Percentiles rank a stretch among this genome's conserved stretches.
Evolutionary conservation across 2,329 filamentous ascomycete genomes (phyloP).

Genomic region (Penicillium palitans): DNA sequence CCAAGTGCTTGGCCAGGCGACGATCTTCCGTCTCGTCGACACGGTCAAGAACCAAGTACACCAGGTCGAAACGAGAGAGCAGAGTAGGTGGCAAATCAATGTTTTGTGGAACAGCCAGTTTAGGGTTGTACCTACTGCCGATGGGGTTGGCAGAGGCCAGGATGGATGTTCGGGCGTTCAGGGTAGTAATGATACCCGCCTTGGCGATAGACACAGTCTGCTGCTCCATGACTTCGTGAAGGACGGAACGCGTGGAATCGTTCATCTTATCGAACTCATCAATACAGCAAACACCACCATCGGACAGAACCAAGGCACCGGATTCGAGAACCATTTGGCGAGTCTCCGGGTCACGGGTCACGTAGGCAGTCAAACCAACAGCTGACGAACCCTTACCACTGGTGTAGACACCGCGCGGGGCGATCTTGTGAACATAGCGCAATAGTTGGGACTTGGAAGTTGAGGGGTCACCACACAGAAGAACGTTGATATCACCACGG

Average conservation of each 20-base stretch:
- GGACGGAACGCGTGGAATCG: constrained; percentile 69
- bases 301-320: constrained; percentile 70
- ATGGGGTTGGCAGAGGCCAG: constrained; percentile 97
- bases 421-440: constrained; percentile 95
- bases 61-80: constrained; percentile 91
- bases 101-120: constrained; percentile 93
- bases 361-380: constrained; percentile 74
- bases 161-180: constrained; percentile 94
- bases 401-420: constrained; percentile 79
- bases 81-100: constrained; percentile 95
- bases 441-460: constrained; percentile 95
- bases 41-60: constrained; percentile 93
- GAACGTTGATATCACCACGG: constrained; percentile 93
- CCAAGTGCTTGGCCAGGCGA: constrained; percentile 83
- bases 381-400: constrained; percentile 75
- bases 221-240: constrained; percentile 81
- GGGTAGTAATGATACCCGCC: constrained; percentile 77
- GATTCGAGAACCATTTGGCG: constrained; percentile 73
- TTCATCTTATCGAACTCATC: constrained; percentile 82
- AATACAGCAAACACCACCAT: constrained; percentile 75
- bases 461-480: constrained; percentile 95
- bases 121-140: constrained; percentile 95
- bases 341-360: constrained; percentile 72
- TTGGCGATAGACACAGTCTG: constrained; percentile 78
- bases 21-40: constrained; percentile 89